Conservation (phyloP, 176 grass and related monocot species). For the Bonia amplexicaulis region DNA sequence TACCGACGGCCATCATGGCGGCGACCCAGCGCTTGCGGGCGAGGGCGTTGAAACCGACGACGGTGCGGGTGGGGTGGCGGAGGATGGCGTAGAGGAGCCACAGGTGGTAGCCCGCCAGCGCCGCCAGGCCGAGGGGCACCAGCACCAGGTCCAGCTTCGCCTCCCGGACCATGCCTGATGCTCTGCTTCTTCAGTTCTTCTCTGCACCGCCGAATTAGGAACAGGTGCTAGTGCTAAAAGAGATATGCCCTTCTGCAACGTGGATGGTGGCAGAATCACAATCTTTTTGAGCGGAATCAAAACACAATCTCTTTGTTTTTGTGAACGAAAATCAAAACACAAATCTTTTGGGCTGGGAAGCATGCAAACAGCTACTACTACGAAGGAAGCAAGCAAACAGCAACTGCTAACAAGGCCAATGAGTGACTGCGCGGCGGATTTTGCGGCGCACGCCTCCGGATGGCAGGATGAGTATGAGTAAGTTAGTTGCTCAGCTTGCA, state of each 20-base stretch:
- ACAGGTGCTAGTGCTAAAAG: not conserved
- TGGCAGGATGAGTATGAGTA: not conserved
- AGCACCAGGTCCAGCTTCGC: conserved; percentile 68
- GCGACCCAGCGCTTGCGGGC: conserved; percentile 61
- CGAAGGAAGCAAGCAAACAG: not conserved
- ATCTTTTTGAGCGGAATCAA: not conserved
- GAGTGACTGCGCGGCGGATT: not conserved
- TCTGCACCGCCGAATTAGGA: not conserved
- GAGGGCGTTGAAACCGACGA: conserved; percentile 70
- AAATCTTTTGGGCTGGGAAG: not conserved
- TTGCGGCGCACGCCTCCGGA: not conserved
- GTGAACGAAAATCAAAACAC: not conserved
- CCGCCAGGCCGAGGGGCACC: conserved; percentile 55
- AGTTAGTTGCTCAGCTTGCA: not conserved
- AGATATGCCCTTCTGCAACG: not conserved
- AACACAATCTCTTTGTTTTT: not conserved
- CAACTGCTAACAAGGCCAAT: not conserved
- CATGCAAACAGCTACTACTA: not conserved
- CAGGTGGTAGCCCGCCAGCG: conserved; percentile 49
- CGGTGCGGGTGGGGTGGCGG: conserved; percentile 42
- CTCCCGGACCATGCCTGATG: conserved; percentile 38
- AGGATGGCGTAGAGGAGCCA: conserved; percentile 61
- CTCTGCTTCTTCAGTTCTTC: not conserved
- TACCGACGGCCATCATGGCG: conserved; percentile 70
- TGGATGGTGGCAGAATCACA: not conserved